Evolutionary conservation across 2,329 filamentous ascomycete species (phyloP).

Genomic region (Stemphylium vesicarium): DNA sequence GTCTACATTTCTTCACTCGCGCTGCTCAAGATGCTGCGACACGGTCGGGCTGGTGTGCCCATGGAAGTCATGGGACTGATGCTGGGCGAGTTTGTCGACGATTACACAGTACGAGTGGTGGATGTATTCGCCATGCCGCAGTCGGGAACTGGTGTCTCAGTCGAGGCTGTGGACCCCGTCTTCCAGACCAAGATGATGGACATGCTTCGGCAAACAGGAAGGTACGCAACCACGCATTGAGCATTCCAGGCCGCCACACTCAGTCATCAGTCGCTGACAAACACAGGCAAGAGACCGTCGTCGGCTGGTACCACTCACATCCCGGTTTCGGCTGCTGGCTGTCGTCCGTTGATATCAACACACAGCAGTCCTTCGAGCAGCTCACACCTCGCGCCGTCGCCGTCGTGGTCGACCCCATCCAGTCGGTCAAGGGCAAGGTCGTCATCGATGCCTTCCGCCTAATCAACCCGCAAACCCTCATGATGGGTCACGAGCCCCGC

Average conservation of each 20-base stretch:
- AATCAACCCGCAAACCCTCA: constrained; percentile 96
- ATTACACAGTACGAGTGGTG: constrained; percentile 97
- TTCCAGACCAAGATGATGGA: constrained; percentile 99
- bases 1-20: constrained; percentile 99
- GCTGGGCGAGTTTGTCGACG: constrained; percentile 98
- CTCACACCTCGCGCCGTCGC: constrained; percentile 95
- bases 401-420: constrained; percentile 97
- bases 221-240: constrained; percentile 59
- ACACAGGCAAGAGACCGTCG: constrained; percentile 87
- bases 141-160: constrained; percentile 95
- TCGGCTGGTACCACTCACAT: constrained; percentile 99
- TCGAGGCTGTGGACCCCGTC: constrained; percentile 96
- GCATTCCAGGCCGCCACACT: not conserved
- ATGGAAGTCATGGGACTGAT: constrained; percentile 99
- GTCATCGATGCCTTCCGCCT: constrained; percentile 99
- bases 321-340: constrained; percentile 99
- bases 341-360: constrained; percentile 98
- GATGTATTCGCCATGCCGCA: constrained; percentile 99
- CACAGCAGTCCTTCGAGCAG: constrained; percentile 99
- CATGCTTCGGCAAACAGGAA: constrained; percentile 95
- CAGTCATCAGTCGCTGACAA: constrained; percentile 22
- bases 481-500: constrained; percentile 96
- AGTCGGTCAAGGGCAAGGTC: constrained; percentile 99
- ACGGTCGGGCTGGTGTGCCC: constrained; percentile 94
- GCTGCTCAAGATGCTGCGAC: constrained; percentile 96